Conservation (phyloP, 2,329 filamentous ascomycete genomes). For the Ascochyta koolunga region DNA sequence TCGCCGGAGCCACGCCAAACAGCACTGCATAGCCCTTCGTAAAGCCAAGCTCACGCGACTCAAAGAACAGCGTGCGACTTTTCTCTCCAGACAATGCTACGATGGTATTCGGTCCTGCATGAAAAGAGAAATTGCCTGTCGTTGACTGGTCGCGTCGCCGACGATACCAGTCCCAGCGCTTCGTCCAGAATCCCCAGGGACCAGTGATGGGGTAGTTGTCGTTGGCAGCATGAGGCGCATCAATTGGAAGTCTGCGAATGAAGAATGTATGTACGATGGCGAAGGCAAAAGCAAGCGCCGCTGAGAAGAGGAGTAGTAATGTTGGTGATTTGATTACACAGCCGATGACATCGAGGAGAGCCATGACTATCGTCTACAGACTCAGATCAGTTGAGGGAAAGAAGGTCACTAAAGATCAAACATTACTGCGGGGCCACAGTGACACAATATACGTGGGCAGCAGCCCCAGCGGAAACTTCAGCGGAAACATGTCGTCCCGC, state of each 20-base stretch:
- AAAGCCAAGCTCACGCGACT: conserved; percentile 54
- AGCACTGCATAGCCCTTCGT: conserved; percentile 48
- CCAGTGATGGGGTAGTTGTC: conserved; percentile 52
- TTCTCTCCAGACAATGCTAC: conserved; percentile 54
- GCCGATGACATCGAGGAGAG: conserved; percentile 7
- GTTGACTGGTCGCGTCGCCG: conserved; percentile 38
- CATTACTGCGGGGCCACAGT: neutral
- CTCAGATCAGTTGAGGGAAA: neutral
- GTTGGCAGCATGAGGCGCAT: conserved; percentile 28
- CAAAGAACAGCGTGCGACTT: conserved; percentile 54
- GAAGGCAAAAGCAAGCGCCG: conserved; percentile 19
- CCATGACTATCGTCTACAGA: conserved; percentile 10
- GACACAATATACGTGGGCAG: neutral
- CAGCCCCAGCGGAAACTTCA: neutral
- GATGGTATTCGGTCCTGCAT: conserved; percentile 54
- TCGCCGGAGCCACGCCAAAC: conserved; percentile 28
- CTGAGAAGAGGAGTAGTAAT: conserved; percentile 14
- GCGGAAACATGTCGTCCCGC: conserved; percentile 15
- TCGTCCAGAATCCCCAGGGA: conserved; percentile 54
- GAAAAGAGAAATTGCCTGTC: conserved; percentile 58
- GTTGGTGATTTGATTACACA: conserved; percentile 15
- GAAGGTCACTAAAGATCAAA: neutral
- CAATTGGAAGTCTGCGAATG: conserved; percentile 26
- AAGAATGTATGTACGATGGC: conserved; percentile 21
- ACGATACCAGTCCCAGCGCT: conserved; percentile 54